Evolutionary conservation across 345 rosid species (phyloP).

Genomic region (Brassica napus): Da-Ae NC_063442.1:30312501-30313000

Average conservation of each 20-base stretch:
- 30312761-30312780: slow-evolving; percentile 23
- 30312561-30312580: not conserved
- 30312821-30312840: slow-evolving; percentile 8
- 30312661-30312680: slow-evolving; percentile 20
- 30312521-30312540: slow-evolving; percentile 9
- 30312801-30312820: not conserved
- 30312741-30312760: slow-evolving; percentile 33
- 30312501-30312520: not conserved
- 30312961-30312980: slow-evolving; percentile 10
- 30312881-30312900: not conserved
- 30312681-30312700: slow-evolving; percentile 15
- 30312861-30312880: not conserved
- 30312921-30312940: not conserved
- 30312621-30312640: slow-evolving; percentile 11
- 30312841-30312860: not conserved
- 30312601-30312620: slow-evolving; percentile 18
- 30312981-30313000: not conserved
- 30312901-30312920: not conserved
- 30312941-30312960: not conserved
- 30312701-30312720: not conserved
- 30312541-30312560: not conserved
- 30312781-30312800: slow-evolving; percentile 16
- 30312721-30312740: not conserved
- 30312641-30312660: slow-evolving; percentile 11
- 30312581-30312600: not conserved